Evolutionary conservation across 495 filamentous ascomycete species (phyloP).

Genomic region (Penicillium taxi): DNA sequence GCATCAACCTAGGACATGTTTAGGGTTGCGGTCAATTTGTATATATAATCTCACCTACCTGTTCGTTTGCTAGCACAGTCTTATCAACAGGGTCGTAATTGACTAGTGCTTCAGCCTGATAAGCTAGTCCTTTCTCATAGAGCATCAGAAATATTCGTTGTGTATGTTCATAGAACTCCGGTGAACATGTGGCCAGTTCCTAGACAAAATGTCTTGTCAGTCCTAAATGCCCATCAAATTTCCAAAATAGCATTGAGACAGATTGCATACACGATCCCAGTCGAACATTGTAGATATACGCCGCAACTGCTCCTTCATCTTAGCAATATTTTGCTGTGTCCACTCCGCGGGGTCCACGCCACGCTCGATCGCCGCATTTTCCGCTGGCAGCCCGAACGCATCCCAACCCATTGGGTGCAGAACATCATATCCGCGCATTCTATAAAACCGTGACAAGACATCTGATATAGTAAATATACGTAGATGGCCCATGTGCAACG

Average conservation of each 20-base stretch:
- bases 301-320: constrained; percentile 75
- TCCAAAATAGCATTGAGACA: not conserved
- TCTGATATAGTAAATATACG: constrained; percentile 89
- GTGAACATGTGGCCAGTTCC: constrained; percentile 78
- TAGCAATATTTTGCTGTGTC: constrained; percentile 70
- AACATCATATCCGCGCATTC: constrained; percentile 68
- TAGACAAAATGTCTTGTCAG: constrained; percentile 21
- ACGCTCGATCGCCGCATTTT: constrained; percentile 88
- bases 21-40: too few relatives aligned
- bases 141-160: constrained; percentile 76
- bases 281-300: constrained; percentile 73
- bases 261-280: constrained; percentile 62
- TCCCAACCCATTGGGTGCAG: constrained; percentile 91
- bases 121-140: constrained; percentile 62
- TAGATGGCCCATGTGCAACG: constrained; percentile 82
- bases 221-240: not conserved
- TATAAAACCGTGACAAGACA: constrained; percentile 68
- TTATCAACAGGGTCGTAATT: constrained; percentile 88
- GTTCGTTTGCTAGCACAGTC: constrained; percentile 86
- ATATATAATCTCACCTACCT: too few relatives aligned
- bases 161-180: constrained; percentile 80
- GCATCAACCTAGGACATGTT: too few relatives aligned
- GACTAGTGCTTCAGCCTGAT: constrained; percentile 69
- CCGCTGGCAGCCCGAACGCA: constrained; percentile 82
- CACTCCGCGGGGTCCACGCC: constrained; percentile 69